Evolutionary conservation across 148 eudicot species (phyloP).

Genomic region (Nepenthes gracilis): DNA sequence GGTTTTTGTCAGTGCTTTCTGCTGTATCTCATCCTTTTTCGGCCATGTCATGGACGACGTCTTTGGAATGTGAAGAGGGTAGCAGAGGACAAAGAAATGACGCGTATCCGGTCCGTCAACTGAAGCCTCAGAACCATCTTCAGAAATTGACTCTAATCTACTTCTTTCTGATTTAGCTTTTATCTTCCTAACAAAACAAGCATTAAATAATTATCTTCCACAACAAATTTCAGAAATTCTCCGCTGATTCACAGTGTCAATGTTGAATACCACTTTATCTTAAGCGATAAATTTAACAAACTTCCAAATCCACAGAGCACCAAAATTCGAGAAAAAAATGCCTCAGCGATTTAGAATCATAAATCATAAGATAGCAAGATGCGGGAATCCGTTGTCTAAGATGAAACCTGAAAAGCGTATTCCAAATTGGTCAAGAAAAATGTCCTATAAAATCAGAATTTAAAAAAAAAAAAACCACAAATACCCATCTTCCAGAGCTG

Average conservation of each 20-base stretch:
- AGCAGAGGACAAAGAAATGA: constrained; percentile 70
- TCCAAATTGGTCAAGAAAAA: neutral
- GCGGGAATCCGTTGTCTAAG: neutral
- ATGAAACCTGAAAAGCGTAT: neutral
- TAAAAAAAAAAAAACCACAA: no score
- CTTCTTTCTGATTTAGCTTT: constrained; percentile 19
- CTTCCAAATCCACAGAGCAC: no score
- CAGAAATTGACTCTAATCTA: constrained; percentile 28
- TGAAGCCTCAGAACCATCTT: constrained; percentile 34
- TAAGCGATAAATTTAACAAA: neutral
- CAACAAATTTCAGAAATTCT: neutral
- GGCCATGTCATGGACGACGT: neutral
- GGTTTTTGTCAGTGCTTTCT: constrained; percentile 16
- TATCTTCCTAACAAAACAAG: constrained; percentile 32
- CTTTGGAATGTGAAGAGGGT: constrained; percentile 30
- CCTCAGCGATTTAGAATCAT: neutral
- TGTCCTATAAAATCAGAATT: no score
- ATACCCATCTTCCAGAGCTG: no score
- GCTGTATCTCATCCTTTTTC: constrained; percentile 16
- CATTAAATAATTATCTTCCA: neutral
- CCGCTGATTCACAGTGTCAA: neutral
- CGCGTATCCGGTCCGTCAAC: constrained; percentile 89
- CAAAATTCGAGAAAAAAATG: neutral
- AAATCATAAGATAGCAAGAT: neutral
- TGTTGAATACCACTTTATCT: neutral